Percentiles rank a stretch among this genome's conserved stretches.
Conservation (phyloP, 2,329 filamentous ascomycete genomes). For the Cladosporium oxysporum region DNA sequence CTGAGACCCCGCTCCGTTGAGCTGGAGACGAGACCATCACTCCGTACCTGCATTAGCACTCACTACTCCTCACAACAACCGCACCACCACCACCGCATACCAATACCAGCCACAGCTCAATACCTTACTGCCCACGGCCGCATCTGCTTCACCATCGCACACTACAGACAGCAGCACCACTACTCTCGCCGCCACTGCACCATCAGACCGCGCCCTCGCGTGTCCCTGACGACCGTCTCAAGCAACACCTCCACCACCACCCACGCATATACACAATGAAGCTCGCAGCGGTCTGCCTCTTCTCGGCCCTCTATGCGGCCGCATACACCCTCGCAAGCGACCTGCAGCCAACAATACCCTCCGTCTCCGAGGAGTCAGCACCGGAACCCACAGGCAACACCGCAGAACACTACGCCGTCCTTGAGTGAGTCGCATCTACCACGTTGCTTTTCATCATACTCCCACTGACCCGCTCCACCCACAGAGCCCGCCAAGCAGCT, state of each 20-base stretch:
- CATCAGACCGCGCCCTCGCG: neutral
- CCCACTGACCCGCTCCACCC: slow-evolving; percentile 2
- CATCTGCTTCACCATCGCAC: slow-evolving; percentile 5
- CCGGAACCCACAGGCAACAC: slow-evolving; percentile 9
- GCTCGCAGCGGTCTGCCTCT: slow-evolving; percentile 13
- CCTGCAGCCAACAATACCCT: slow-evolving; percentile 8
- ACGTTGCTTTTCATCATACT: neutral
- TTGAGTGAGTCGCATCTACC: slow-evolving; percentile 4
- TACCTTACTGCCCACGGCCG: neutral
- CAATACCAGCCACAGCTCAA: neutral
- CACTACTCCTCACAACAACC: slow-evolving; percentile 7
- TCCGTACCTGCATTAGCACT: slow-evolving; percentile 16
- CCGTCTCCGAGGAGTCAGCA: neutral
- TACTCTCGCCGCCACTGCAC: neutral
- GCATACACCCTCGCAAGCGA: slow-evolving; percentile 5
- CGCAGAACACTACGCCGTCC: slow-evolving; percentile 7
- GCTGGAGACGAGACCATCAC: slow-evolving; percentile 6
- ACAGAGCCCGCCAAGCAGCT: slow-evolving; percentile 28
- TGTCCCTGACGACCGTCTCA: neutral
- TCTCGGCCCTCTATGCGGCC: slow-evolving; percentile 16
- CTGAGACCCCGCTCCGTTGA: slow-evolving; percentile 12
- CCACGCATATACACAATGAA: slow-evolving; percentile 5
- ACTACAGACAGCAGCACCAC: neutral
- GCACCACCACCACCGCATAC: neutral
- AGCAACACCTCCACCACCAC: neutral